Conservation (phyloP, 164 flowering plant genomes). For the Paratinospora sagittata region DNA sequence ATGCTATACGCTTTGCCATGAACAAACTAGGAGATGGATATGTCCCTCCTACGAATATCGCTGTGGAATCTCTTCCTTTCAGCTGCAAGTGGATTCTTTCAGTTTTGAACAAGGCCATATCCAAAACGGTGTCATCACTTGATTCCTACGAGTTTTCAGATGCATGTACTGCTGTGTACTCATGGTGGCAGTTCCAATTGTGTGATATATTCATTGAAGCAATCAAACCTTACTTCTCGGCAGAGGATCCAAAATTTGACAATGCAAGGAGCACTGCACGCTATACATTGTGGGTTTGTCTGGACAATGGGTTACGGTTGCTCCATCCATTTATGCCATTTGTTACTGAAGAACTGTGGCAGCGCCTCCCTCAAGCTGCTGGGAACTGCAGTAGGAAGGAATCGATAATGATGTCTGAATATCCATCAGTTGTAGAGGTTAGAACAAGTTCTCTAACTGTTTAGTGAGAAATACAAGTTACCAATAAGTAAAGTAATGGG, state of each 20-base stretch:
- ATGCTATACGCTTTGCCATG: slow-evolving; percentile 81
- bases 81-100: slow-evolving; percentile 95
- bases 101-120: slow-evolving; percentile 70
- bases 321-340: slow-evolving; percentile 99
- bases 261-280: slow-evolving; percentile 53
- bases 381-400: slow-evolving; percentile 33
- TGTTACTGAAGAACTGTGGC: slow-evolving; percentile 97
- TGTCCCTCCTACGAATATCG: slow-evolving; percentile 38
- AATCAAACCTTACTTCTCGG: slow-evolving; percentile 76
- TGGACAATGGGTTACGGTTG: slow-evolving; percentile 84
- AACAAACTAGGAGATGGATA: slow-evolving; percentile 75
- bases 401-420: slow-evolving; percentile 74
- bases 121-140: slow-evolving; percentile 56
- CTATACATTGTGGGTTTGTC: slow-evolving; percentile 79
- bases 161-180: slow-evolving; percentile 70
- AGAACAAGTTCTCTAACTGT: slow-evolving; percentile 1
- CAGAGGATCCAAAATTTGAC: slow-evolving; percentile 38
- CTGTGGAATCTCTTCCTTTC: slow-evolving; percentile 49
- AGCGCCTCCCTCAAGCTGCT: slow-evolving; percentile 69
- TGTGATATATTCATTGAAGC: slow-evolving; percentile 96
- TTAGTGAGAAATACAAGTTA: background rate
- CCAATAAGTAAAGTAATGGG: background rate
- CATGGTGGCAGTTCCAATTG: slow-evolving; percentile 94
- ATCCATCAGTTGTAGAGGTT: slow-evolving; percentile 76
- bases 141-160: slow-evolving; percentile 76